phyloP scores from a whole-genome alignment of 1,284 basidiomycete genomes.

The Ustilago loliicola region DNA sequence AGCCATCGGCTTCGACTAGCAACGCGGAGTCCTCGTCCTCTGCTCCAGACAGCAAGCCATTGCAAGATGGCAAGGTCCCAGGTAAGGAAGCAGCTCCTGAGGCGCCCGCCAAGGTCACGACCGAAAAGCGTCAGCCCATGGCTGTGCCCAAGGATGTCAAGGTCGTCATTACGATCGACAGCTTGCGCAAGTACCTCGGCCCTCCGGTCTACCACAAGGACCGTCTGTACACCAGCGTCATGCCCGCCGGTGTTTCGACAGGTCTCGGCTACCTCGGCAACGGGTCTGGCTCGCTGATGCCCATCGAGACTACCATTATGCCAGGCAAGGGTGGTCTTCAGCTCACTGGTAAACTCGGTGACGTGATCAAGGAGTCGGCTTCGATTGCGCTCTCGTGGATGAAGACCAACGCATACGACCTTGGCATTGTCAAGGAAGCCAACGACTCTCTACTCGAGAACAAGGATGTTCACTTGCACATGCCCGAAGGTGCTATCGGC shows the following conservation, averaged over 20 bases:
- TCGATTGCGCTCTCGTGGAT: constrained; percentile 95
- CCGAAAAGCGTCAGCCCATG: constrained; percentile 83
- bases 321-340: constrained; percentile 75
- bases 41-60: constrained; percentile 36
- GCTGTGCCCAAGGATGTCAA: constrained; percentile 83
- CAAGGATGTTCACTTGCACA: constrained; percentile 74
- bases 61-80: constrained; percentile 47
- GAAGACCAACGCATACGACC: constrained; percentile 86
- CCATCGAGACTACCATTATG: constrained; percentile 78
- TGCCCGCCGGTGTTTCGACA: constrained; percentile 92
- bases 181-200: constrained; percentile 94
- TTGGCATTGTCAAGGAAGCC: constrained; percentile 80
- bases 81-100: constrained; percentile 53
- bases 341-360: constrained; percentile 95
- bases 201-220: constrained; percentile 96
- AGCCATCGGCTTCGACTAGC: constrained; percentile 37
- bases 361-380: constrained; percentile 95
- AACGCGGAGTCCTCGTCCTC: constrained; percentile 13
- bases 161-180: constrained; percentile 85
- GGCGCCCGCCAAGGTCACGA: constrained; percentile 75
- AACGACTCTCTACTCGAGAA: constrained; percentile 82
- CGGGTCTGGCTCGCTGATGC: constrained; percentile 96
- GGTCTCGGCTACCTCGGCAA: constrained; percentile 96
- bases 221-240: constrained; percentile 82
- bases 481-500: constrained; percentile 83